Conservation (phyloP, 306 rosid genomes). For the Begonia fuchsioides region DNA sequence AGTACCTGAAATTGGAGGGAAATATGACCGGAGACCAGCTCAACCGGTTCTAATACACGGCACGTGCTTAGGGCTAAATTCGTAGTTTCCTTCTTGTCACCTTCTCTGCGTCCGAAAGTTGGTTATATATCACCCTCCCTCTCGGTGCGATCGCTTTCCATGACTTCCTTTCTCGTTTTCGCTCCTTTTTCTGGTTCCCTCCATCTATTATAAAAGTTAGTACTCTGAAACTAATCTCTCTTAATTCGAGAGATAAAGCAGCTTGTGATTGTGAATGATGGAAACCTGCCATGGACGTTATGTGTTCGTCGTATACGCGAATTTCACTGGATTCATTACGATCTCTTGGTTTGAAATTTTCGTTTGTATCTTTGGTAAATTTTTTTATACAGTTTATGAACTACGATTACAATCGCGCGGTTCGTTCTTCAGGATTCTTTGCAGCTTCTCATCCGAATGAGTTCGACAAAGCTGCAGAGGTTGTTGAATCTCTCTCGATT, state of each 20-base stretch:
- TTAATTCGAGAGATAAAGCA: background rate
- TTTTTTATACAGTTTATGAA: background rate
- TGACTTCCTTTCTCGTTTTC: background rate
- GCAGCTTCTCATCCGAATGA: background rate
- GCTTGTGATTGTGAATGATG: background rate
- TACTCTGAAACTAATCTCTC: background rate
- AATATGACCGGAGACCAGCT: too few relatives aligned
- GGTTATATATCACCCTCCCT: background rate
- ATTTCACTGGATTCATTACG: background rate
- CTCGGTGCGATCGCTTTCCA: background rate
- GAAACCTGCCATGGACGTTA: background rate
- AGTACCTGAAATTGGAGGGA: too few relatives aligned
- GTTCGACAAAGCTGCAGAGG: background rate
- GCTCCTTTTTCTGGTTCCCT: background rate
- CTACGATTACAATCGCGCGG: background rate
- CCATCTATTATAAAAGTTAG: background rate
- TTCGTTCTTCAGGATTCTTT: background rate
- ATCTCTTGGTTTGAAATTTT: background rate
- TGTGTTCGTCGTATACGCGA: background rate
- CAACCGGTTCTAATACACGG: too few relatives aligned
- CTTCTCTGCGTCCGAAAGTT: background rate
- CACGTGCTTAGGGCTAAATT: background rate
- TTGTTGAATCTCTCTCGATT: background rate
- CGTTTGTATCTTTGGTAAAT: background rate
- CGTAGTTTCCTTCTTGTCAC: background rate